These are phyloP conservation scores for Apiospora kogelbergensis DNA, from an alignment of 2,329 filamentous ascomycete species.

Conservation along the genomic window DNA sequence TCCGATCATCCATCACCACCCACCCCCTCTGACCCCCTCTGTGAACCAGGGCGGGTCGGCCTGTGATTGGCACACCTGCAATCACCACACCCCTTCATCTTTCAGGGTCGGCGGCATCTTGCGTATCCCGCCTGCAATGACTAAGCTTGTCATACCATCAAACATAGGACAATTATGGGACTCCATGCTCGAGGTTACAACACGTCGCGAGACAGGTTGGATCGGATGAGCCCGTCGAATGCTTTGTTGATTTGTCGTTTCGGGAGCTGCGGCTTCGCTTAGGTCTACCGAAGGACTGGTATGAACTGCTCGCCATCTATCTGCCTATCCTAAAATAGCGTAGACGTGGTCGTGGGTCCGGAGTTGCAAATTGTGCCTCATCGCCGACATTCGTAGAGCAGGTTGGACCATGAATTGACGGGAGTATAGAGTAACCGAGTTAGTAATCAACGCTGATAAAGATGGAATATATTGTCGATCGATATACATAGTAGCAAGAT, in stretches of 20 bases:
- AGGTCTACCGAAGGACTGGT: too few species aligned
- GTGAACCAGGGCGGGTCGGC: background rate
- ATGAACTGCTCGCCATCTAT: too few species aligned
- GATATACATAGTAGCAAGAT: background rate
- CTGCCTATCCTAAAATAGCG: too few species aligned
- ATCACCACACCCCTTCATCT: conserved; percentile 3
- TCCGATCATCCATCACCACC: background rate
- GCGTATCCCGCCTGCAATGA: background rate
- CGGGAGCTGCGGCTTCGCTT: too few species aligned
- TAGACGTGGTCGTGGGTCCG: too few species aligned
- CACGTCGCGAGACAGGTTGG: background rate
- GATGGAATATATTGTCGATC: background rate
- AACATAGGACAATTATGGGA: background rate
- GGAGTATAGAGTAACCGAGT: background rate
- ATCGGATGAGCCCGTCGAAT: background rate
- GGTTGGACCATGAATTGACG: too few species aligned
- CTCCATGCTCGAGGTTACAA: background rate
- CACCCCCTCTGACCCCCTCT: background rate
- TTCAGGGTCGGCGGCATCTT: background rate
- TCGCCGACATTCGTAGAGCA: background rate
- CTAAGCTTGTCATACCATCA: conserved; percentile 4
- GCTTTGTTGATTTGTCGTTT: background rate
- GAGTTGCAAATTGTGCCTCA: too few species aligned
- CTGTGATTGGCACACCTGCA: conserved; percentile 1
- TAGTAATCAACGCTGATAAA: background rate